Conservation (phyloP, 345 rosid genomes). For the Physaria fendleri region DNA sequence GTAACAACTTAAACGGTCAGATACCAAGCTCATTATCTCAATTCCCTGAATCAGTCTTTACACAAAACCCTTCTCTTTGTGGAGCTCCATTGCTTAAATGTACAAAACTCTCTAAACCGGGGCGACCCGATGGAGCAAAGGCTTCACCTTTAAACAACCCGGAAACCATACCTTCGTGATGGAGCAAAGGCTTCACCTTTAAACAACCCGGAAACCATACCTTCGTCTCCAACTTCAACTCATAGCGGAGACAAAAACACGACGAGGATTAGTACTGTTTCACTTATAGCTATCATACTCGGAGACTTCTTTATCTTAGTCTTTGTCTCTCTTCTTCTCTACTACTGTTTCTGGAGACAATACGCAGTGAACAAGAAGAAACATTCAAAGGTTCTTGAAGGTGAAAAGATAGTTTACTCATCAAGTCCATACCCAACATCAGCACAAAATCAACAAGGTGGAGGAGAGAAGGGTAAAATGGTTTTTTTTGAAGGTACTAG, state of each 20-base stretch:
- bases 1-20: conserved; percentile 52
- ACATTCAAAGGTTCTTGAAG: conserved; percentile 51
- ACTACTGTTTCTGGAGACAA: conserved; percentile 84
- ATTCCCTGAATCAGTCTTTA: conserved; percentile 55
- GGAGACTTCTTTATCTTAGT: conserved; percentile 62
- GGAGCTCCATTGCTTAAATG: conserved; percentile 59
- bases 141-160: conserved; percentile 53
- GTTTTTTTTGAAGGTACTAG: conserved; percentile 80
- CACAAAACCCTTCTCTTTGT: conserved; percentile 52
- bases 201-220: conserved; percentile 37
- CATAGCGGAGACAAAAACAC: conserved; percentile 20
- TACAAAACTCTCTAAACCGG: conserved; percentile 32
- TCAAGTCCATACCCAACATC: conserved; percentile 75
- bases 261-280: conserved; percentile 45
- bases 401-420: conserved; percentile 85
- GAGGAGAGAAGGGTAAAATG: conserved; percentile 69
- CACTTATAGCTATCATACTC: conserved; percentile 56
- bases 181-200: conserved; percentile 67
- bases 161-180: conserved; percentile 47
- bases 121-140: conserved; percentile 52
- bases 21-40: conserved; percentile 60
- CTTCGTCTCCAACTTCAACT: conserved; percentile 65
- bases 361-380: conserved; percentile 46
- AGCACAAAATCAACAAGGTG: conserved; percentile 30
- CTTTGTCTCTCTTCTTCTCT: conserved; percentile 63